A percentile compares a stretch with the other conserved stretches of the same genome.
Conservation (phyloP, 164 flowering plant species). For the Liriodendron chinense region DNA sequence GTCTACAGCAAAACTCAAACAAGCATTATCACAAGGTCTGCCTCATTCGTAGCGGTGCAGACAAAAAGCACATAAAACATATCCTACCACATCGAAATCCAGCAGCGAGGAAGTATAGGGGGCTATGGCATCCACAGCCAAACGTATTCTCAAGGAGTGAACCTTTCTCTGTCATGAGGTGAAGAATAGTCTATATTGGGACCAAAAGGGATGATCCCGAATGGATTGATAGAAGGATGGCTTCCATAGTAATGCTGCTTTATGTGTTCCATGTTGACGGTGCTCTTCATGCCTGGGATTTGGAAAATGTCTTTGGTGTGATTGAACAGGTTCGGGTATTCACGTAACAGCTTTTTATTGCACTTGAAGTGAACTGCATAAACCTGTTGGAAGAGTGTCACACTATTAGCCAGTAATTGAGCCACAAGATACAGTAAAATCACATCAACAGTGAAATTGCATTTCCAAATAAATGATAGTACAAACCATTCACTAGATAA, state of each 20-base stretch:
- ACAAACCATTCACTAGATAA: background rate
- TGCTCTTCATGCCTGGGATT: constrained; percentile 70
- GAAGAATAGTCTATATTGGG: constrained; percentile 61
- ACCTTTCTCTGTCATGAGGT: constrained; percentile 73
- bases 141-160: constrained; percentile 29
- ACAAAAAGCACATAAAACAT: background rate
- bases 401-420: background rate
- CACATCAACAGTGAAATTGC: background rate
- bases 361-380: constrained; percentile 97
- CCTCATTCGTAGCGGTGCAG: background rate
- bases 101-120: background rate
- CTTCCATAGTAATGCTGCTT: constrained; percentile 91
- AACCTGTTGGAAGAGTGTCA: constrained; percentile 41
- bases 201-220: constrained; percentile 73
- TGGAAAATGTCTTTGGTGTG: constrained; percentile 87
- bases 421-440: background rate
- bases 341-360: constrained; percentile 79
- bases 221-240: constrained; percentile 84
- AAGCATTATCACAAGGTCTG: background rate
- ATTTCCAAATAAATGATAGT: background rate
- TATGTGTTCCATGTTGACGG: constrained; percentile 87
- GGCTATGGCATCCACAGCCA: background rate
- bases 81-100: background rate
- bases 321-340: constrained; percentile 84
- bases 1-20: background rate